Conservation (phyloP, 164 flowering plant species). For the Dillenia turbinata region DNA sequence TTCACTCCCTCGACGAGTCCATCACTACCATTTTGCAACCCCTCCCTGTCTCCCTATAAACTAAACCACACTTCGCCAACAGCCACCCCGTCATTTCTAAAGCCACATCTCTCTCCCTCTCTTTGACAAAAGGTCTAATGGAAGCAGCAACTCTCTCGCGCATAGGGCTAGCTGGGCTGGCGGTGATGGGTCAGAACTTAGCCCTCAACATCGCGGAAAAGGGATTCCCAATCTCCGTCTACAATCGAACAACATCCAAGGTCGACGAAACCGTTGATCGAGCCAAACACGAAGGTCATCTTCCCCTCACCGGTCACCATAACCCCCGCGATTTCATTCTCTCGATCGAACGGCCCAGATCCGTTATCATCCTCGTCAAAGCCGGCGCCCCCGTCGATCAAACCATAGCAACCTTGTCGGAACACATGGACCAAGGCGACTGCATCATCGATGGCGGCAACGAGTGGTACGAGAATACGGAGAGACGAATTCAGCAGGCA, state of each 20-base stretch:
- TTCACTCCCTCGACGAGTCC: constrained; percentile 25
- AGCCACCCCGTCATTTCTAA: neutral
- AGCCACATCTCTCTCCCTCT: constrained; percentile 3
- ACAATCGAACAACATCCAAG: constrained; percentile 42
- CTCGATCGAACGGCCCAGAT: constrained; percentile 34
- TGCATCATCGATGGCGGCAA: constrained; percentile 42
- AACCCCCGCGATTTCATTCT: constrained; percentile 31
- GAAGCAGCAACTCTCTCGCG: constrained; percentile 24
- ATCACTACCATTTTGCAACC: neutral
- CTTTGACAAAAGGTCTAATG: constrained; percentile 8
- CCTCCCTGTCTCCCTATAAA: constrained; percentile 1
- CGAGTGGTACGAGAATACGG: constrained; percentile 45
- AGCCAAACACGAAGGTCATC: constrained; percentile 30
- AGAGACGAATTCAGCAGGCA: constrained; percentile 25
- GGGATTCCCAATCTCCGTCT: constrained; percentile 48
- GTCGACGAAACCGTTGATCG: constrained; percentile 42
- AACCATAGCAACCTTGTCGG: constrained; percentile 33
- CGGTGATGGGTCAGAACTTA: constrained; percentile 56
- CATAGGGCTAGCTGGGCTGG: constrained; percentile 54
- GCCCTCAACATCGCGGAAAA: constrained; percentile 49
- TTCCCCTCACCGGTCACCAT: constrained; percentile 34
- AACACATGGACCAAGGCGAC: constrained; percentile 33
- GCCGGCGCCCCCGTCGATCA: constrained; percentile 49
- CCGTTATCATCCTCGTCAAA: constrained; percentile 44
- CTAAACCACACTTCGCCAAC: neutral